Percentiles rank a stretch among this genome's conserved stretches.
phyloP scores from a whole-genome alignment of 2,329 filamentous ascomycete species.

The Botrytis paeoniae region DNA sequence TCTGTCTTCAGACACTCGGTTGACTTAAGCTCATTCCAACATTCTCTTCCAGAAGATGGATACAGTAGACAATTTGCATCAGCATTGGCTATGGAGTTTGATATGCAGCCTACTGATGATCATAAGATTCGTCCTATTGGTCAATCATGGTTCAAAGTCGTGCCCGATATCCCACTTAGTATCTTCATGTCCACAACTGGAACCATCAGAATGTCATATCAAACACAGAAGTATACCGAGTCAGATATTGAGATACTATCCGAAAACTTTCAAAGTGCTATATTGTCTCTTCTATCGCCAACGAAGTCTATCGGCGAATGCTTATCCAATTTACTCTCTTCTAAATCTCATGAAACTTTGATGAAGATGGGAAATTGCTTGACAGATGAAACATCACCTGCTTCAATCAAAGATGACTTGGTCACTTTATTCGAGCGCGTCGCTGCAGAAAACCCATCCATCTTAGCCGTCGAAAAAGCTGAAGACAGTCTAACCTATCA shows the following conservation, averaged over 20 bases:
- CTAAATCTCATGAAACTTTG: background rate
- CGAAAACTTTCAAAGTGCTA: background rate
- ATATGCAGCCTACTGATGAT: background rate
- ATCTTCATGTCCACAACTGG: conserved; percentile 10
- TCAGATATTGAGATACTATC: background rate
- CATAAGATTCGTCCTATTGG: background rate
- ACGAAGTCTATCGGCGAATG: background rate
- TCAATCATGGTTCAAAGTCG: conserved; percentile 6
- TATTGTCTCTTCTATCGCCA: conserved; percentile 1
- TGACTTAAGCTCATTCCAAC: conserved; percentile 15
- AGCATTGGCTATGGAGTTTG: conserved; percentile 11
- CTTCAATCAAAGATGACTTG: conserved; percentile 15
- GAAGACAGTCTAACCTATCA: background rate
- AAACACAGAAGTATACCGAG: background rate
- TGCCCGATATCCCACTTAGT: conserved; percentile 14
- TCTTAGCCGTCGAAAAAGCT: conserved; percentile 11
- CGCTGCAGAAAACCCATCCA: background rate
- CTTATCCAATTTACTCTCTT: background rate
- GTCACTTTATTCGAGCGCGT: conserved; percentile 16
- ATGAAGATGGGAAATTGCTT: conserved; percentile 16
- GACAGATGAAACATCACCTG: background rate
- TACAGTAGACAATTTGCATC: conserved; percentile 16
- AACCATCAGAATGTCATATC: conserved; percentile 13
- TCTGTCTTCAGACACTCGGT: conserved; percentile 15
- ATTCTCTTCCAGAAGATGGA: conserved; percentile 19